Evolutionary conservation across 2,329 filamentous ascomycete species (phyloP), one percentile per base, ranked within the genome.

Genomic region (Pseudocercospora fijiensis): DNA sequence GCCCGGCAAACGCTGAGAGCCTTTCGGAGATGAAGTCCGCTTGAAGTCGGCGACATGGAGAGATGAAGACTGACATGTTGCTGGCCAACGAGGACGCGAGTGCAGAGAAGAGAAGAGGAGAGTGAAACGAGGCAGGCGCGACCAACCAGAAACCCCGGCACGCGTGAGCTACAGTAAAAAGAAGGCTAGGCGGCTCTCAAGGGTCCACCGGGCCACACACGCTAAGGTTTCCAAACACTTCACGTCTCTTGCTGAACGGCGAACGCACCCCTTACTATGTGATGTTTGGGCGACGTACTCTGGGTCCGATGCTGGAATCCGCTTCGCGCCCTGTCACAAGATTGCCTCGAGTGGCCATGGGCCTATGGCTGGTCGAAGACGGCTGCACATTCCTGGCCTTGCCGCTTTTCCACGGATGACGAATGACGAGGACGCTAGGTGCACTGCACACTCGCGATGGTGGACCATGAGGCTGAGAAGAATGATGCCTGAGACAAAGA

Each of bases 401-500:
- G 61, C 58, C 51, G 53, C 60, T 53, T 53, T 49, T 37, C 28
- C 27, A 41, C 52, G 37, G 55, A 30, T 53, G 58, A 26, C 47
- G 52, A 45, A 30, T 53, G 58, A 26, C 47, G 52, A 45, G 30
- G 30, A 30, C 52, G 56, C 61, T 41, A 37, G 43, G 53, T 57
- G 56, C 60, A 65, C 57, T 24, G 33, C 24, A 58, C 58, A 58
- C 28, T 56, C 16, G 45, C 18, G 49, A 53, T 60, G 61, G 60
- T 66, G 64, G 65, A 60, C 49, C 67, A 64, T 57, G 63, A 63
- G 68, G 68, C 64, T 67, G 64, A 55, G 53, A 63, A 62, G 56
- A 62, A 70, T 70, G 68, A 67, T 57, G 43, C 37, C 59, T 58
- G 60, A 60, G 67, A 68, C 62, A 67, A 67, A 64, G 64, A 63